phyloP scores from a whole-genome alignment of 148 eudicot genomes.

The Dianthus caryophyllus region DNA sequence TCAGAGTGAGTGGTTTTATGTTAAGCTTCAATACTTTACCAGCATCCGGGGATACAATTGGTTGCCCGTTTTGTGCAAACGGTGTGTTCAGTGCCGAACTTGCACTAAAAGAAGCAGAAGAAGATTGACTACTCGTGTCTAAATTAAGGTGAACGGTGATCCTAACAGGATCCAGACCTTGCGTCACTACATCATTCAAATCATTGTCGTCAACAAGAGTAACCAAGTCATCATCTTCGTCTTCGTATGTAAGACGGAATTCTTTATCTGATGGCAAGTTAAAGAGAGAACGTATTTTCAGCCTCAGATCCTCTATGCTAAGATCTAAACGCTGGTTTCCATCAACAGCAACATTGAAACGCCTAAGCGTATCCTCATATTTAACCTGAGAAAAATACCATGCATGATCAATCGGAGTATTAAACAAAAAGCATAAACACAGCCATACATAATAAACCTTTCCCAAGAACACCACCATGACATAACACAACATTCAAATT shows the following conservation, averaged over 20 bases:
- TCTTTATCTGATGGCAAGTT: constrained; percentile 44
- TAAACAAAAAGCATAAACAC: background rate
- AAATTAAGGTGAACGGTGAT: constrained; percentile 46
- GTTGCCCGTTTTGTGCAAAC: constrained; percentile 26
- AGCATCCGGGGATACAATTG: constrained; percentile 23
- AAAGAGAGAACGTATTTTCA: constrained; percentile 58
- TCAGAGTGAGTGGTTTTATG: background rate
- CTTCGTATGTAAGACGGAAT: constrained; percentile 58
- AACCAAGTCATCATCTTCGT: constrained; percentile 78
- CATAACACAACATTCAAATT: background rate
- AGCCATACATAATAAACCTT: background rate
- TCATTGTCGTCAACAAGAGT: constrained; percentile 81
- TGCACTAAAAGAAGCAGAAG: constrained; percentile 33
- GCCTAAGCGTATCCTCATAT: constrained; percentile 72
- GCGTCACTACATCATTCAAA: constrained; percentile 61
- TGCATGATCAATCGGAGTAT: background rate
- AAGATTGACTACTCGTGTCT: constrained; percentile 26
- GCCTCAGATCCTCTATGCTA: constrained; percentile 47
- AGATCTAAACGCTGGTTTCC: constrained; percentile 46
- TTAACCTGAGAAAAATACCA: constrained; percentile 50
- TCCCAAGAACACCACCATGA: background rate
- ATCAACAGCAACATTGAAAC: constrained; percentile 53
- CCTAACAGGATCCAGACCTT: constrained; percentile 72
- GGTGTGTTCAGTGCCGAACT: constrained; percentile 38
- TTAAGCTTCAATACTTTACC: constrained; percentile 36